These are phyloP conservation scores for Parasarocladium wereldwijsianum DNA, from an alignment of 2,329 filamentous ascomycete genomes.

Conservation along the genomic window DNA sequence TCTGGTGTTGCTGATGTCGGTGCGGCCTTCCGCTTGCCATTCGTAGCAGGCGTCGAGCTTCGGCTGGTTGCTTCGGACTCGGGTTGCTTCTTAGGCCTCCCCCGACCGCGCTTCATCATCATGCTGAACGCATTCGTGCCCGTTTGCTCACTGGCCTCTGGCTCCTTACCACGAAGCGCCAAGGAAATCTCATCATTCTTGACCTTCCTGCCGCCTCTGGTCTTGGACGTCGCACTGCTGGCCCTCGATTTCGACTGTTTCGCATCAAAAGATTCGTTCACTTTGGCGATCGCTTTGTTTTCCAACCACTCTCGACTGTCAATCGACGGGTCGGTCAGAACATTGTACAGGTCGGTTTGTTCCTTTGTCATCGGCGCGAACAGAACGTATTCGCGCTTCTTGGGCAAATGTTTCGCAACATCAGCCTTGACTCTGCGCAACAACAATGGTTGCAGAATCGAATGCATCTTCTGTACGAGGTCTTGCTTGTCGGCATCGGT, in stretches of 20 bases:
- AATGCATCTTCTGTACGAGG: slow-evolving; percentile 61
- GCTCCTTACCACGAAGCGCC: too few relatives aligned
- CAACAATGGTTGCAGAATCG: slow-evolving; percentile 82
- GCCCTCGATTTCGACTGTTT: slow-evolving; percentile 14
- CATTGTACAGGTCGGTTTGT: slow-evolving; percentile 78
- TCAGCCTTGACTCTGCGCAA: slow-evolving; percentile 83
- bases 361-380: slow-evolving; percentile 85
- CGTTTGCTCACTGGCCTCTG: slow-evolving; percentile 8
- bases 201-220: slow-evolving; percentile 1
- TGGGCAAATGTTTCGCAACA: slow-evolving; percentile 80
- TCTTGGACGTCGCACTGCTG: slow-evolving; percentile 4
- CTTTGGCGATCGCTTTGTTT: slow-evolving; percentile 55
- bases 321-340: slow-evolving; percentile 38
- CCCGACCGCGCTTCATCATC: slow-evolving; percentile 33
- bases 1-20: slow-evolving; percentile 18
- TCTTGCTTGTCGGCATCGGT: slow-evolving; percentile 51
- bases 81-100: slow-evolving; percentile 7
- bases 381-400: slow-evolving; percentile 91
- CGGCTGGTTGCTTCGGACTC: slow-evolving; percentile 9
- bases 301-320: slow-evolving; percentile 67
- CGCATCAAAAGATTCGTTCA: slow-evolving; percentile 23
- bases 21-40: slow-evolving; percentile 18
- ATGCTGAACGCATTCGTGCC: slow-evolving; percentile 33
- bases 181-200: slow-evolving; percentile 8
- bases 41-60: slow-evolving; percentile 9